Base-by-base conservation (phyloP, 306 rosid species). In the Cicer yamashitae region DNA sequence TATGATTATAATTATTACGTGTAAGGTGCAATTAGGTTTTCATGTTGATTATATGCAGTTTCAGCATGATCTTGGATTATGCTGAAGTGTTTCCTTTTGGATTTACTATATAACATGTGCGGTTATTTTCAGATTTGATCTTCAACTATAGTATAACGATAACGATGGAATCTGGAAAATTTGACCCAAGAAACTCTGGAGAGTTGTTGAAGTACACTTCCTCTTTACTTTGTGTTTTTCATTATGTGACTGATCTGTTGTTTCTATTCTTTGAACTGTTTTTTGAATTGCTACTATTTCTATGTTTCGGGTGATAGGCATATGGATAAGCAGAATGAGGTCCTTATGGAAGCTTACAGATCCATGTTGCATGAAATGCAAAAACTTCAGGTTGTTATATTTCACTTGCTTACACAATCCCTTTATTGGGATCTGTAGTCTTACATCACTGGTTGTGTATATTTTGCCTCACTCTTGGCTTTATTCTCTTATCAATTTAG, bases 321-420 rank as follows among this genome's bases (percentile, higher is more conserved):
- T 63, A 43, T 81, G 68, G 77, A 81, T 47, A 82, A 72, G 73
- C 79, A 67, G 54, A 66, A 73, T 52, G 61, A 82, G 76, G 58
- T 66, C 43, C 79, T 77, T 18, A 18, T 8, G 53, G 68, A 76
- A 9, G 54, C 81, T 6, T n/a, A 53, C 41, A 54, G 7, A 39
- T 63, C 68, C 54, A 76, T 81, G 78, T n/a, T 63, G 46, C 52
- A 45, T 22, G 70, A 81, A 58, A 40, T 71, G 50, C 78, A 54
- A 18, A 70, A 56, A 44, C 78, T 82, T 63, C 82, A 71, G 82
- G 85, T 82, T 53, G 2, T 48, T 62, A 13, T 37, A 40, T 25
- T 37, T 67, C 0, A 20, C 41, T 30, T n/a, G 47, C 14, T 41
- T 30, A 30, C 56, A n/a, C 30, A 12, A 39, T 74, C 46, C 53